Evolutionary conservation across 148 eudicot genomes (phyloP).

Genomic region (Diospyros kaki): DNA sequence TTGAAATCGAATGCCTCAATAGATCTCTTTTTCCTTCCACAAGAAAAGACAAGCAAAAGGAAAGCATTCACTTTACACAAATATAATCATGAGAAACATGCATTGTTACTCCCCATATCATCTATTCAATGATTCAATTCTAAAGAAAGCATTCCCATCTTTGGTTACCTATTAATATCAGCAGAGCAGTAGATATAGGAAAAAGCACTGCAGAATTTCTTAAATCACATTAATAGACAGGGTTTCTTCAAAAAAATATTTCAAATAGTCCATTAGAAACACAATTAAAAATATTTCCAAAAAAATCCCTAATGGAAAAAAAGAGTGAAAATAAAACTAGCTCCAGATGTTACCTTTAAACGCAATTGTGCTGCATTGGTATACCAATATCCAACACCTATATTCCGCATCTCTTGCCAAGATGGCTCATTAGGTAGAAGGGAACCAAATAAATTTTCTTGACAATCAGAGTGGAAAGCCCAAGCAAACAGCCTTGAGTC

Average conservation of each 20-base stretch:
- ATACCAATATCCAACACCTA: constrained; percentile 92
- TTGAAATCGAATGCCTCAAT: not conserved
- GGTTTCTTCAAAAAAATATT: not conserved
- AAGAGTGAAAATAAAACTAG: not conserved
- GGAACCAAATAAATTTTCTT: constrained; percentile 66
- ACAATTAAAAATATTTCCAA: not conserved
- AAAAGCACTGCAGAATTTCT: not conserved
- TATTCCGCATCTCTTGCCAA: constrained; percentile 88
- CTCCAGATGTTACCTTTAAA: constrained; percentile 53
- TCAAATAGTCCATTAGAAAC: not conserved
- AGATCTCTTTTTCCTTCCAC: not conserved
- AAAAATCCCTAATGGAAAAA: constrained; percentile 3
- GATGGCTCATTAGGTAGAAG: constrained; percentile 68
- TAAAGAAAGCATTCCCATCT: not conserved
- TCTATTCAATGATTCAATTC: not conserved
- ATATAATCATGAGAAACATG: not conserved
- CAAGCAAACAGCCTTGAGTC: constrained; percentile 65
- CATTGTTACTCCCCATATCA: not conserved
- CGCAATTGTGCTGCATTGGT: constrained; percentile 70
- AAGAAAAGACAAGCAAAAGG: not conserved
- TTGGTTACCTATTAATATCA: too few relatives aligned
- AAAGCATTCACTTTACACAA: not conserved
- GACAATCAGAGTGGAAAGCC: constrained; percentile 99
- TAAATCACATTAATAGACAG: not conserved
- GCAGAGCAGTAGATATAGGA: too few relatives aligned